Conservation (phyloP, 495 filamentous ascomycete genomes). For the Trichocladium uniseriatum region DNA sequence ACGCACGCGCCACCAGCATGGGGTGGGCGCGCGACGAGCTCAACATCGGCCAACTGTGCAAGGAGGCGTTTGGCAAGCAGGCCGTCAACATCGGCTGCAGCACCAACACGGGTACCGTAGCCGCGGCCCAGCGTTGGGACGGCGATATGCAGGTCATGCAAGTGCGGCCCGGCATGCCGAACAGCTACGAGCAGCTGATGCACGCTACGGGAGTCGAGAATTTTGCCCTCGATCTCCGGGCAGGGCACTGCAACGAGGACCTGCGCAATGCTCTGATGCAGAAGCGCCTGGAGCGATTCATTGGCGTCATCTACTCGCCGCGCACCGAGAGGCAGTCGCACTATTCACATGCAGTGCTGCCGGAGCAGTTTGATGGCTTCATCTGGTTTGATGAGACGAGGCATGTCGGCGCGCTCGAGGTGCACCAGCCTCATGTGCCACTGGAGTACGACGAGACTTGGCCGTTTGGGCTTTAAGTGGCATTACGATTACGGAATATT, state of each 20-base stretch:
- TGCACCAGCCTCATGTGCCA: constrained; percentile 39
- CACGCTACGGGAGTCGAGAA: constrained; percentile 29
- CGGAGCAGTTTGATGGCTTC: constrained; percentile 48
- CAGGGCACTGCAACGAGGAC: constrained; percentile 25
- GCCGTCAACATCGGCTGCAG: constrained; percentile 46
- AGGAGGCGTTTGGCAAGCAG: constrained; percentile 37
- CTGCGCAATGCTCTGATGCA: constrained; percentile 35
- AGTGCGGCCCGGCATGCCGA: constrained; percentile 19
- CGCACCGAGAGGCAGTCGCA: constrained; percentile 46
- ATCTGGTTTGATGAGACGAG: constrained; percentile 49
- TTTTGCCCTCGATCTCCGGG: constrained; percentile 44
- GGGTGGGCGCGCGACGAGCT: constrained; percentile 40
- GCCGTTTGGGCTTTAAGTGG: constrained; percentile 41
- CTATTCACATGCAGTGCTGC: constrained; percentile 45
- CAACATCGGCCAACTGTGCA: constrained; percentile 50
- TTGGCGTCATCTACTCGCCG: constrained; percentile 53
- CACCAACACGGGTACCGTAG: constrained; percentile 48
- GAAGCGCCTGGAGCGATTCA: constrained; percentile 43
- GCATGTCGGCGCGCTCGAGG: constrained; percentile 44
- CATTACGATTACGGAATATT: not conserved
- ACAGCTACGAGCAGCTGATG: constrained; percentile 30
- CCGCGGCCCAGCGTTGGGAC: constrained; percentile 48
- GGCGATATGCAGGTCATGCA: constrained; percentile 48
- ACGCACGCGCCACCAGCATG: constrained; percentile 50
- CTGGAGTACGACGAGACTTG: constrained; percentile 45